Evolutionary conservation across 1,139 yeast species (phyloP), one percentile per base, ranked within the genome.

Genomic region (Sugiyamaella sp.): DNA sequence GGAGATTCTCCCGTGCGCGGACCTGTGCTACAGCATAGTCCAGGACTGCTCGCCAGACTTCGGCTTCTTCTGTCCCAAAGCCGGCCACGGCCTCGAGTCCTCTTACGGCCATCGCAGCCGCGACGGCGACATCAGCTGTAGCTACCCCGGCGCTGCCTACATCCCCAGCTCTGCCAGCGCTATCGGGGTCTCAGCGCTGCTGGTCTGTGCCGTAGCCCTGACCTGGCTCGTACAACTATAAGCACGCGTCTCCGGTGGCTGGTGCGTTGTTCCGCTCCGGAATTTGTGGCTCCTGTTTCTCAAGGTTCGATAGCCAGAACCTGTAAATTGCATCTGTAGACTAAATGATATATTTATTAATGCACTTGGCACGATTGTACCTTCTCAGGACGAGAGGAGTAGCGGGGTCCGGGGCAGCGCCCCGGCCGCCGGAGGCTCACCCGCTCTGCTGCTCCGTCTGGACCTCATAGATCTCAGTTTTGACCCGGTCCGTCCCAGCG

Each of bases 1-100:
- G 62, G 99, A 93, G 69, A 78, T 93, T 1, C 70, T 89, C 53
- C 99, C 99, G 0, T 93, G 99, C 67, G 78, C 86, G 46, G 85
- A 86, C 63, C 80, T 86, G 55, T 93, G 98, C 69, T 75, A 88
- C 56, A 80, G 84, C 2, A 80, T 93, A 9, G 95, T 85, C 2
- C 78, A 90, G 54, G 87, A 86, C 67, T 93, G 99, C 69, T 97
- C 97, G 0, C 74, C 91, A 0, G 81, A 73, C 35, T 82, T 93
- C 63, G 82, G 81, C 1, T 90, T 93, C 68, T 63, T 68, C 29
- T 93, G 98, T 63, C 98, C 98, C 63, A 66, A 61, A 25, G 38
- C 40, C 21, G 56, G 57, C 12, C 37, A 52, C 35, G 60, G 61
- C 4, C 43, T 57, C 24, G 59, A 49, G 38, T 14, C 16, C 9